A percentile compares a stretch with the other conserved stretches of the same genome.
Conservation (phyloP, 164 flowering plant genomes). For the Nymphaea thermarum region DNA sequence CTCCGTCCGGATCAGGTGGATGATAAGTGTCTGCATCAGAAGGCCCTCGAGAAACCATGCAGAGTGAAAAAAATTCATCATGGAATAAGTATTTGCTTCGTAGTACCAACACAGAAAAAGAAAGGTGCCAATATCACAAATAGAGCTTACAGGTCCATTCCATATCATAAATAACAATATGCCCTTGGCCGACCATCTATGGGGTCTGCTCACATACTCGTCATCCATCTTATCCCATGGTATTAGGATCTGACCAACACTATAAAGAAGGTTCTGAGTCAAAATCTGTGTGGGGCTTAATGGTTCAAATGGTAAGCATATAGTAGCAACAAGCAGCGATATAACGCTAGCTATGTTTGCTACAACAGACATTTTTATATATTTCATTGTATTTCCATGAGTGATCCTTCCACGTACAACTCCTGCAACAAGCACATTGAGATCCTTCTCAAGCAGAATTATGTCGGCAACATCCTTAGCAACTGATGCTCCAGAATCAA, state of each 20-base stretch:
- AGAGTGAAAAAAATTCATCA: slow-evolving; percentile 26
- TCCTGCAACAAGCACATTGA: slow-evolving; percentile 60
- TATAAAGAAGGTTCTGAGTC: slow-evolving; percentile 53
- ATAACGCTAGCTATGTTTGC: slow-evolving; percentile 56
- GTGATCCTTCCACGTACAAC: slow-evolving; percentile 55
- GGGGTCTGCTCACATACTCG: slow-evolving; percentile 43
- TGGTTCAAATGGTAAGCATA: slow-evolving; percentile 40
- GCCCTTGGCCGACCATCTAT: slow-evolving; percentile 43
- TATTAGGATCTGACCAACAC: slow-evolving; percentile 53
- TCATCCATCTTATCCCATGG: slow-evolving; percentile 82
- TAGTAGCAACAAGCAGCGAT: slow-evolving; percentile 42
- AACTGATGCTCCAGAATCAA: slow-evolving; percentile 63
- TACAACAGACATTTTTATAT: slow-evolving; percentile 47
- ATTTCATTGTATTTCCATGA: slow-evolving; percentile 74
- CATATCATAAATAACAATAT: slow-evolving; percentile 48
- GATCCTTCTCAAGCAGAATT: slow-evolving; percentile 70
- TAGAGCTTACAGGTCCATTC: slow-evolving; percentile 57
- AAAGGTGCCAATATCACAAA: slow-evolving; percentile 41
- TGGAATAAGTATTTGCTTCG: neutral
- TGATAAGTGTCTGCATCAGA: slow-evolving; percentile 69
- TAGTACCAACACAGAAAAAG: slow-evolving; percentile 38
- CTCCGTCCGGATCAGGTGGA: slow-evolving; percentile 62
- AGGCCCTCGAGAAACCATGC: slow-evolving; percentile 67
- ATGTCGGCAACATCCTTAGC: slow-evolving; percentile 66
- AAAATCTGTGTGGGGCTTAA: slow-evolving; percentile 60